These are phyloP conservation scores for Diutina pseudorugosa DNA, from an alignment of 1,139 yeast genomes.

Conservation along the genomic window DNA sequence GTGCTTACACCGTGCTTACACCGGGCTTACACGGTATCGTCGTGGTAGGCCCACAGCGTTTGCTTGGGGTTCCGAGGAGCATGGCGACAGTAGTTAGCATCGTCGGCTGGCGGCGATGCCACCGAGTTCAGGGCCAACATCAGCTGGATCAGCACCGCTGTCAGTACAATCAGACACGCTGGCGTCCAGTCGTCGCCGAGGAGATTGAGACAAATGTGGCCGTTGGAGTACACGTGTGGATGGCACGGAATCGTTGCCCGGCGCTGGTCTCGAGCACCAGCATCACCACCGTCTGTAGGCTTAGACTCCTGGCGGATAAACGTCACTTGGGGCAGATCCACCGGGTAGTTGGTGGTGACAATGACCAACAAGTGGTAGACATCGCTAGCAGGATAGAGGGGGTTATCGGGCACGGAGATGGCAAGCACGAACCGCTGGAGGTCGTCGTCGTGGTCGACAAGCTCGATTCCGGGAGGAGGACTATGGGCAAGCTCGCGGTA, in stretches of 20 bases:
- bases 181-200: slow-evolving; percentile 69
- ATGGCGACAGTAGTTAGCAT: slow-evolving; percentile 28
- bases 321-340: slow-evolving; percentile 49
- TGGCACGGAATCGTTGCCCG: slow-evolving; percentile 57
- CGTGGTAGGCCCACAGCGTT: slow-evolving; percentile 41
- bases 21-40: slow-evolving; percentile 23
- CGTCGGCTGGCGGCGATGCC: slow-evolving; percentile 42
- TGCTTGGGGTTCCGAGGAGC: slow-evolving; percentile 51
- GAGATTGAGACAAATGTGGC: slow-evolving; percentile 57
- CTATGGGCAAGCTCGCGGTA: slow-evolving; percentile 14
- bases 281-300: no score
- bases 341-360: slow-evolving; percentile 44
- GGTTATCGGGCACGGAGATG: slow-evolving; percentile 13
- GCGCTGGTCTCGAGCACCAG: no score
- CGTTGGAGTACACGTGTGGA: slow-evolving; percentile 65
- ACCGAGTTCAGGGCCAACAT: slow-evolving; percentile 42
- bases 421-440: slow-evolving; percentile 16
- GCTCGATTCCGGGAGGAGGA: slow-evolving; percentile 18
- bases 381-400: slow-evolving; percentile 13
- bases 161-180: slow-evolving; percentile 43
- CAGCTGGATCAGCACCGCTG: slow-evolving; percentile 50
- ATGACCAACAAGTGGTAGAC: slow-evolving; percentile 21
- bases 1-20: neutral
- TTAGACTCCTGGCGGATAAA: slow-evolving; percentile 23
- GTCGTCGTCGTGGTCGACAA: slow-evolving; percentile 14